phyloP scores from a whole-genome alignment of 306 rosid species.

The Vigna reflexopilosa region DNA sequence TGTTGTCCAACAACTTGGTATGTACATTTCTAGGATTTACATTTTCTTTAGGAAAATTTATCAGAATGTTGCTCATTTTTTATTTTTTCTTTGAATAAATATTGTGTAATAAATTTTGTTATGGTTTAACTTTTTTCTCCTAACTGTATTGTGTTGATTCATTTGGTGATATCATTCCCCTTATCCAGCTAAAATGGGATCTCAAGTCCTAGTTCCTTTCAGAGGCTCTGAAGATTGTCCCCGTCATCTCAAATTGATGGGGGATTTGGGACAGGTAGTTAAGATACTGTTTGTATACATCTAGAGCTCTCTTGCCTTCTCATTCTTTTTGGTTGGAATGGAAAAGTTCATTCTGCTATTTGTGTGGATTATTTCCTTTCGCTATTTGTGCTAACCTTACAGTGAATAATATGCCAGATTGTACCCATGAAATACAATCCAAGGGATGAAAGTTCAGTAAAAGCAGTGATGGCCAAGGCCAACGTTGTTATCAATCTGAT shows the following conservation, averaged over 20 bases:
- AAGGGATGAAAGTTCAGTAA: conserved; percentile 90
- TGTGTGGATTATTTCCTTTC: conserved; percentile 28
- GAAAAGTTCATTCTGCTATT: conserved; percentile 21
- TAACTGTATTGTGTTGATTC: conserved; percentile 12
- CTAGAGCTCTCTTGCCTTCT: background rate
- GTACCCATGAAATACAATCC: conserved; percentile 98
- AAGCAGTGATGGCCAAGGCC: conserved; percentile 98
- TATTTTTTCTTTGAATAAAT: background rate
- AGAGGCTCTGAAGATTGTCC: conserved; percentile 94
- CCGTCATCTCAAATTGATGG: conserved; percentile 98
- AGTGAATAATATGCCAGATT: conserved; percentile 59
- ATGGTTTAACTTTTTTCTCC: conserved; percentile 9
- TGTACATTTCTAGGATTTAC: conserved; percentile 46
- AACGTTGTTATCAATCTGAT: conserved; percentile 94
- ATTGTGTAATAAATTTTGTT: background rate
- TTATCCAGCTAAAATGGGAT: conserved; percentile 91
- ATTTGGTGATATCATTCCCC: conserved; percentile 44
- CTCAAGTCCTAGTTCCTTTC: conserved; percentile 93
- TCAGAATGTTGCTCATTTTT: background rate
- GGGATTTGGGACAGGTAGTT: conserved; percentile 98
- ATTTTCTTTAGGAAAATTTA: conserved; percentile 14
- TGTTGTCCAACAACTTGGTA: conserved; percentile 98
- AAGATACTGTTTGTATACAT: conserved; percentile 31
- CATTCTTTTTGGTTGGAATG: conserved; percentile 34
- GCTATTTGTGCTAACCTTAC: conserved; percentile 43